Evolutionary conservation across 2,329 filamentous ascomycete species (phyloP).

Genomic region (Gliomastix tumulicola): DNA sequence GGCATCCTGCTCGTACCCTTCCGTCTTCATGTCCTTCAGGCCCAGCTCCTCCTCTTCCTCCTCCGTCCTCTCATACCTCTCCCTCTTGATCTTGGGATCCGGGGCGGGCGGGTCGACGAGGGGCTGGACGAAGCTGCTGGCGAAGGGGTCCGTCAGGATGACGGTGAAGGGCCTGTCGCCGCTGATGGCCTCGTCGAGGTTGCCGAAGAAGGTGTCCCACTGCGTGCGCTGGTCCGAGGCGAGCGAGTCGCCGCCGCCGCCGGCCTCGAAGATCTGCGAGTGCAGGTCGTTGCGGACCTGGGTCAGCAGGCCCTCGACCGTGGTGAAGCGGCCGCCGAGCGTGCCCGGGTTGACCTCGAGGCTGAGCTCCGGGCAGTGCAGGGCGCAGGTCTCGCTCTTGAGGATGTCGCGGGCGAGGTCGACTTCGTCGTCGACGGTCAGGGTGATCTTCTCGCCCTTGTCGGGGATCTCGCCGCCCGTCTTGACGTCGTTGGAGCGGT

Average conservation of each 20-base stretch:
- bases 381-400: constrained; percentile 86
- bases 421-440: constrained; percentile 59
- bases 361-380: constrained; percentile 80
- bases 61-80: constrained; percentile 79
- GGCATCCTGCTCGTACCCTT: constrained; percentile 61
- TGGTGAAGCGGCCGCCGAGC: constrained; percentile 92
- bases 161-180: constrained; percentile 78
- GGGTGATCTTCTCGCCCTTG: constrained; percentile 74
- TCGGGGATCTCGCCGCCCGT: constrained; percentile 89
- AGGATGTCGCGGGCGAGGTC: constrained; percentile 91
- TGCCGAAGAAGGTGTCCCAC: constrained; percentile 78
- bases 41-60: constrained; percentile 94
- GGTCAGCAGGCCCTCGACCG: constrained; percentile 86
- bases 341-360: constrained; percentile 89
- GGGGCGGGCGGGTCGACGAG: constrained; percentile 62
- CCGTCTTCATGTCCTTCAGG: constrained; percentile 84
- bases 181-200: constrained; percentile 69
- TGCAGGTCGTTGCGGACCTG: constrained; percentile 88
- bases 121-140: constrained; percentile 90
- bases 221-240: constrained; percentile 53
- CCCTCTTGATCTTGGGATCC: constrained; percentile 74
- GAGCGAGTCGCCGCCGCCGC: constrained; percentile 78
- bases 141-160: constrained; percentile 79
- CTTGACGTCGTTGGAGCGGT: constrained; percentile 95
- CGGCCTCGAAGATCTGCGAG: constrained; percentile 77